Base-by-base conservation (phyloP, 139 green algal species). In the Tetradesmus lagerheimii region DNA sequence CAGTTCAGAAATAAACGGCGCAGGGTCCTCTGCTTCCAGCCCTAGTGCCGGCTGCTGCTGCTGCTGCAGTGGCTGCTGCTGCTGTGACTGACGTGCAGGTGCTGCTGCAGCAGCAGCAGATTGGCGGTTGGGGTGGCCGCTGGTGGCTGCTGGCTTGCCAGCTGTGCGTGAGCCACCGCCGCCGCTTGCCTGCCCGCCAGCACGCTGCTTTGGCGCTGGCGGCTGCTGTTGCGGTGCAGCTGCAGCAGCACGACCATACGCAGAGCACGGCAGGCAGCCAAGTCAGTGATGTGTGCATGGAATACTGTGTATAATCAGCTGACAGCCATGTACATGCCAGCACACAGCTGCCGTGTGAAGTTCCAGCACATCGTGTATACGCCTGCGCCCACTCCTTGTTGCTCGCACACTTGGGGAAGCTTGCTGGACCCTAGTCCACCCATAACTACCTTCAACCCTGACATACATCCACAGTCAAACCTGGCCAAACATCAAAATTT, bases 1-100 rank as follows among this genome's bases (percentile, higher is more conserved):
- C 39, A 98, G 90, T 90, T 97, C 95, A 18, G 92, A 85, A 86
- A 95, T 93, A 90, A 94, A 96, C 16, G 90, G 86, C 5, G 91
- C 89, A 0, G 93, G 93, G 82, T 95, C 89, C 83, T 95, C 93
- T 84, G 38, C 83, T 31, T 47, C 62, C 20, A 87, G 82, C 25
- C 20, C n/a, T 34, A 39, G 31, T 39, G 84, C 25, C 11, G 84
- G 66, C 45, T 37, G 66, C 67, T 31, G 85, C 57, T 79, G 83
- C 57, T 88, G 83, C 35, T 88, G 83, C 18, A 39, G 83, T 14
- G 12, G 83, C 77, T 81, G 57, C 88, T 83, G 88, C 80, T 89
- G 77, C 86, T 90, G 86, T 50, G 35, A 76, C 25, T 85, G 86
- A n/a, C 75, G 29, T 74, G 45, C 76, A 41, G 76, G 67, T 87